phyloP scores from a whole-genome alignment of 1,139 yeast species.

The Protomyces inundatus region DNA sequence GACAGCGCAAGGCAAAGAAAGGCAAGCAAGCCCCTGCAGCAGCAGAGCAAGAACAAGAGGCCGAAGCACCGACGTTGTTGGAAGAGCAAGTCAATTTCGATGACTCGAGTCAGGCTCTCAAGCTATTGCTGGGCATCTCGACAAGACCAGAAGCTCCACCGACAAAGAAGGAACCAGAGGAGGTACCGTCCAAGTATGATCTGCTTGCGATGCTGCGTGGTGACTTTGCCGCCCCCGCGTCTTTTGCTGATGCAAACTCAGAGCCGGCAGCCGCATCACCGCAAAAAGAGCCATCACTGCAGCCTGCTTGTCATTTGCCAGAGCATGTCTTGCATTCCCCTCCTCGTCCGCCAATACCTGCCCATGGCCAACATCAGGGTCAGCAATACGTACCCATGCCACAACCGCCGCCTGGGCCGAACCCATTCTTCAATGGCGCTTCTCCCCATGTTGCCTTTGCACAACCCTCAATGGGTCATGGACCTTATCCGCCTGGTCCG shows the following conservation, averaged over 20 bases:
- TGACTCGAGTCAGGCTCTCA: constrained; percentile 8
- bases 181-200: neutral
- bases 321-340: too few relatives aligned
- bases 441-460: neutral
- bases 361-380: too few relatives aligned
- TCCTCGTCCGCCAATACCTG: too few relatives aligned
- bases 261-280: neutral
- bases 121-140: constrained; percentile 11
- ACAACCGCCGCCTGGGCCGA: neutral
- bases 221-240: neutral
- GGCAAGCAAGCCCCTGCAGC: neutral
- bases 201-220: neutral
- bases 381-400: neutral
- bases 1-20: constrained; percentile 15
- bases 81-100: neutral
- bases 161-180: neutral
- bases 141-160: neutral
- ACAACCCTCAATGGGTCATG: neutral
- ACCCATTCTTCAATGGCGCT: neutral
- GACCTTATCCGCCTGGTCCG: neutral
- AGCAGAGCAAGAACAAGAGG: neutral
- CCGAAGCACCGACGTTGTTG: neutral
- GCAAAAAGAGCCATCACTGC: neutral
- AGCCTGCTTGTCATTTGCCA: too few relatives aligned
- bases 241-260: neutral